These are phyloP conservation scores for Aspergillus latus DNA, from an alignment of 2,329 filamentous ascomycete species.

Conservation along the genomic window DNA sequence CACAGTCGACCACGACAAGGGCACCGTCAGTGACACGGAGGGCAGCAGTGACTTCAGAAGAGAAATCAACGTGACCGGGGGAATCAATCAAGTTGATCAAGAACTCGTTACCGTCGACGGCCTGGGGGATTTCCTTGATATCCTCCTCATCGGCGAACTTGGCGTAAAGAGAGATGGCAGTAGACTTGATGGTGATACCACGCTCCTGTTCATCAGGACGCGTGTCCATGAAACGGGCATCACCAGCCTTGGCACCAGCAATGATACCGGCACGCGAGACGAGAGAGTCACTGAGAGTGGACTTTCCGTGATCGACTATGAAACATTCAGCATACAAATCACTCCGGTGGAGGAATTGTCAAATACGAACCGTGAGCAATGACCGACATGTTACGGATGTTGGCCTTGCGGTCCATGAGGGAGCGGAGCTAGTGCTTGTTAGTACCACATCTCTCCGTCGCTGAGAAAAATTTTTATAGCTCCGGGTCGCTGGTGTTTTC, in stretches of 20 bases:
- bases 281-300: slow-evolving; percentile 98
- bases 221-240: slow-evolving; percentile 94
- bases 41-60: slow-evolving; percentile 97
- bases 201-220: slow-evolving; percentile 97
- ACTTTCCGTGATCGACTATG: slow-evolving; percentile 97
- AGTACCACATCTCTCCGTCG: slow-evolving; percentile 3
- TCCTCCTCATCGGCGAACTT: slow-evolving; percentile 78
- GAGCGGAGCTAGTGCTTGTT: slow-evolving; percentile 41
- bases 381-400: slow-evolving; percentile 96
- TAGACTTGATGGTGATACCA: slow-evolving; percentile 99
- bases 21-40: slow-evolving; percentile 99
- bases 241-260: slow-evolving; percentile 94
- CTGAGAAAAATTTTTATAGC: slow-evolving; percentile 9
- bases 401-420: slow-evolving; percentile 55
- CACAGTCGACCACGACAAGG: slow-evolving; percentile 98
- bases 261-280: slow-evolving; percentile 99
- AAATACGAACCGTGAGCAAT: slow-evolving; percentile 81
- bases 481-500: slow-evolving; percentile 5
- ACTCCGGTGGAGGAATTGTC: neutral
- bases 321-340: slow-evolving; percentile 6
- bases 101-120: slow-evolving; percentile 92
- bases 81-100: slow-evolving; percentile 99
- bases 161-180: slow-evolving; percentile 97
- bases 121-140: slow-evolving; percentile 87
- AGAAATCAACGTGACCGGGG: slow-evolving; percentile 99